phyloP scores from a whole-genome alignment of 164 flowering plant genomes.

The Piper longum region DNA sequence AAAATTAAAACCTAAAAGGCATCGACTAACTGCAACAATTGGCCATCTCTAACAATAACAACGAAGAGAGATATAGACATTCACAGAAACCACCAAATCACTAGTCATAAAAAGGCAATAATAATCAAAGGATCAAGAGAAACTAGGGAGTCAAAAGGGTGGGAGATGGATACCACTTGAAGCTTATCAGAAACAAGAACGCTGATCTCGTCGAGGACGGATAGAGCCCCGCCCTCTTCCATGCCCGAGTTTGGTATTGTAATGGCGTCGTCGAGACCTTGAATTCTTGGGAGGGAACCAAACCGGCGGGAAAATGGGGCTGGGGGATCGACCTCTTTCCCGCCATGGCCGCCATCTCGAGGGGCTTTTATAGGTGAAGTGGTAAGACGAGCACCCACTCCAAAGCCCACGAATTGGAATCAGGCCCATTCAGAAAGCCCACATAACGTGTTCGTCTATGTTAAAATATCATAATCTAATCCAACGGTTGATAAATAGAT shows the following conservation, averaged over 20 bases:
- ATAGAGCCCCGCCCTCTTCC: constrained; percentile 12
- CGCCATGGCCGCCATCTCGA: not conserved
- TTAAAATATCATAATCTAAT: too few relatives aligned
- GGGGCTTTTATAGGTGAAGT: too few relatives aligned
- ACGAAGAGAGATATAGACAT: not conserved
- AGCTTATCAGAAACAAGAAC: constrained; percentile 20
- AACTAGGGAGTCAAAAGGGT: not conserved
- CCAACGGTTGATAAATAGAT: too few relatives aligned
- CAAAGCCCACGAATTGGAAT: too few relatives aligned
- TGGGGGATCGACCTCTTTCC: not conserved
- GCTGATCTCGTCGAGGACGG: constrained; percentile 17
- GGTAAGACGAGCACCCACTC: too few relatives aligned
- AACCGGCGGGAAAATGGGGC: not conserved
- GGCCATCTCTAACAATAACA: too few relatives aligned
- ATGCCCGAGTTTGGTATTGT: not conserved
- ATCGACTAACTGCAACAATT: too few relatives aligned
- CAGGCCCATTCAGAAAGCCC: too few relatives aligned
- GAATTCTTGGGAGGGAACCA: not conserved
- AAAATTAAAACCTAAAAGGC: too few relatives aligned
- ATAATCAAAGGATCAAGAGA: not conserved
- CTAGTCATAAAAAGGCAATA: not conserved
- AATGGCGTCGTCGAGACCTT: not conserved
- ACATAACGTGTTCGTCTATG: too few relatives aligned
- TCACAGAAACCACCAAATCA: too few relatives aligned
- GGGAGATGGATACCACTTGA: constrained; percentile 18